Evolutionary conservation across 768 basidiomycete genomes (phyloP).

Genomic region (Russula virescens): DNA sequence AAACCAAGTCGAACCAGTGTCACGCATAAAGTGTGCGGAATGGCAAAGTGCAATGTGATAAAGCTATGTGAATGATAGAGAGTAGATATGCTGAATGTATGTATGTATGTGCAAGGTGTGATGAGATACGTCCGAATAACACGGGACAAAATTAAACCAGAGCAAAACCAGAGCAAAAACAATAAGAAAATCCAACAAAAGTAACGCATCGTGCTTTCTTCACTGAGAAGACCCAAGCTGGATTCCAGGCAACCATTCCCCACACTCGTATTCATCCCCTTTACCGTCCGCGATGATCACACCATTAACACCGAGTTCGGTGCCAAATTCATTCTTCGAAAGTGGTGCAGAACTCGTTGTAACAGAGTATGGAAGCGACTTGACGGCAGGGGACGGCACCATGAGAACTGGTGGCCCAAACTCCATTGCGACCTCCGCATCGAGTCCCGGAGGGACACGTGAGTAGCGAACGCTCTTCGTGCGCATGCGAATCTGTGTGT

Average conservation of each 20-base stretch:
- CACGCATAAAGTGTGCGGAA: neutral
- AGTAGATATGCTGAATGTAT: slow-evolving; percentile 11
- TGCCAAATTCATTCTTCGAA: slow-evolving; percentile 26
- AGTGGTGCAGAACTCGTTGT: slow-evolving; percentile 22
- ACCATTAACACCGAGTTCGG: slow-evolving; percentile 26
- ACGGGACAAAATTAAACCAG: neutral
- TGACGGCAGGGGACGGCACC: slow-evolving; percentile 20
- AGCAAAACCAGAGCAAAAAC: slow-evolving; percentile 3
- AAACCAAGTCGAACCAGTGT: neutral
- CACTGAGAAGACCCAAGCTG: slow-evolving; percentile 12
- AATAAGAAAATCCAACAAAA: neutral
- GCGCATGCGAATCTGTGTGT: slow-evolving; percentile 24
- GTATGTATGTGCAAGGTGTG: slow-evolving; percentile 7
- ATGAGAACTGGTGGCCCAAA: slow-evolving; percentile 17
- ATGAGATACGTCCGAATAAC: slow-evolving; percentile 4
- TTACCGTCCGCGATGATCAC: slow-evolving; percentile 3
- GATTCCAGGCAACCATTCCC: slow-evolving; percentile 24
- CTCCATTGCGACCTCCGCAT: neutral
- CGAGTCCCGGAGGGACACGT: slow-evolving; percentile 11
- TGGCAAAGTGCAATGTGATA: neutral
- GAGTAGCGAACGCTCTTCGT: slow-evolving; percentile 28
- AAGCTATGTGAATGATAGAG: slow-evolving; percentile 2
- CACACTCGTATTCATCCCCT: slow-evolving; percentile 15
- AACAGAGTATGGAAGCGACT: slow-evolving; percentile 17
- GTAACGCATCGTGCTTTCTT: neutral